Evolutionary conservation across 768 basidiomycete species (phyloP).

Genomic region (Podaxis sp.): DNA sequence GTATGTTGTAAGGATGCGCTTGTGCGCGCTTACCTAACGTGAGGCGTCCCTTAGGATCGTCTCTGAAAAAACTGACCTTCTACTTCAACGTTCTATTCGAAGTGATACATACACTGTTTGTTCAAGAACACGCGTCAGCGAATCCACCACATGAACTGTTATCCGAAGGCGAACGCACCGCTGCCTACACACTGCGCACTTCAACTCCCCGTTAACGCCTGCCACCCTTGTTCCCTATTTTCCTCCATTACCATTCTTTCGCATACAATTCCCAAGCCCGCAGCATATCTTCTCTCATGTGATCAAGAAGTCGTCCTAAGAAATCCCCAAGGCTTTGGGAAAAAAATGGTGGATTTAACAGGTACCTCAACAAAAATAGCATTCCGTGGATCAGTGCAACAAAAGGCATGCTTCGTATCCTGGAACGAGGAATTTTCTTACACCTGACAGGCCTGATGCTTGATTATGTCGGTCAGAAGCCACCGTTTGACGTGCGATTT

Average conservation of each 20-base stretch:
- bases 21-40: too few species aligned
- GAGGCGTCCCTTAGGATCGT: too few species aligned
- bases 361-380: background rate
- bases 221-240: background rate
- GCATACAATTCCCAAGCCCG: background rate
- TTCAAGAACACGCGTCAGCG: too few species aligned
- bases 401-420: background rate
- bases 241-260: background rate
- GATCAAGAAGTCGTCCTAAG: background rate
- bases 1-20: too few species aligned
- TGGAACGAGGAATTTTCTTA: background rate
- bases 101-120: too few species aligned
- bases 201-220: background rate
- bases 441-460: background rate
- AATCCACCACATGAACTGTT: too few species aligned
- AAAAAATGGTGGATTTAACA: background rate
- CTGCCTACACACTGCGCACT: background rate
- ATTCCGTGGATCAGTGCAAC: background rate
- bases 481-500: background rate
- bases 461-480: background rate
- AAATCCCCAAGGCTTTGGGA: background rate
- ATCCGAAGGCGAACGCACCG: background rate
- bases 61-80: too few species aligned
- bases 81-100: too few species aligned
- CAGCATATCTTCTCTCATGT: background rate